Conservation (phyloP, 352 stramenopile species). For the Thalassiosira livingstoniorum region DNA sequence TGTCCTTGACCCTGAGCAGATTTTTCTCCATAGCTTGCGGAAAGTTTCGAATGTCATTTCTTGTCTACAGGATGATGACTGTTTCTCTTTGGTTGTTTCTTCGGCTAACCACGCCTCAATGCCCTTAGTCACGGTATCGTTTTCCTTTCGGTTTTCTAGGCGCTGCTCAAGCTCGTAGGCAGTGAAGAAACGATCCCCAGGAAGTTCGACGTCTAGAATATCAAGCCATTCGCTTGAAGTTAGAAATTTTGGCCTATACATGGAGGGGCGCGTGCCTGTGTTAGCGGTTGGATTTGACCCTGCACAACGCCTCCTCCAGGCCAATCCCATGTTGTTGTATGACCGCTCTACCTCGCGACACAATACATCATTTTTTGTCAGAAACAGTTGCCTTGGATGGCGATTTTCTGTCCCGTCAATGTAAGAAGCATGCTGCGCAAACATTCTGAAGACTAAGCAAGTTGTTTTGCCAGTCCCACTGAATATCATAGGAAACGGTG, state of each 20-base stretch:
- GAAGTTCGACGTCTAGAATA: slow-evolving; percentile 50
- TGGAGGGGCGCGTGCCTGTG: no score
- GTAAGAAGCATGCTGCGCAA: slow-evolving; percentile 33
- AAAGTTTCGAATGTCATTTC: slow-evolving; percentile 63
- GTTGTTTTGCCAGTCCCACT: slow-evolving; percentile 29
- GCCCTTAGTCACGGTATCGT: slow-evolving; percentile 53
- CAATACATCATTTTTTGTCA: slow-evolving; percentile 58
- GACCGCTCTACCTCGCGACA: slow-evolving; percentile 43
- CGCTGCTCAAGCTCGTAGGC: slow-evolving; percentile 42
- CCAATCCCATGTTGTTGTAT: slow-evolving; percentile 60
- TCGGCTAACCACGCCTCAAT: slow-evolving; percentile 55
- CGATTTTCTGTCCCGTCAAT: background rate
- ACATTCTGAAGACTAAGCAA: slow-evolving; percentile 46
- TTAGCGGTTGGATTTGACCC: slow-evolving; percentile 17
- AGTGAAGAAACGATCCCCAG: slow-evolving; percentile 57
- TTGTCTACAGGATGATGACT: slow-evolving; percentile 14
- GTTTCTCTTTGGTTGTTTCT: slow-evolving; percentile 12
- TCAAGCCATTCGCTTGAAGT: slow-evolving; percentile 66
- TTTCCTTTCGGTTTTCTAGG: slow-evolving; percentile 41
- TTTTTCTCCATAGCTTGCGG: slow-evolving; percentile 57
- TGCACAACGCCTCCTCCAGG: slow-evolving; percentile 51
- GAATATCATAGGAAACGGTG: no score
- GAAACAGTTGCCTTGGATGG: slow-evolving; percentile 43
- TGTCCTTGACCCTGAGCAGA: slow-evolving; percentile 33
- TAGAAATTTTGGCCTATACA: slow-evolving; percentile 59